Evolutionary conservation across 805 yeast genomes (phyloP), one percentile per base, ranked within the genome.

Genomic region (Saturnispora serradocipensis): DNA sequence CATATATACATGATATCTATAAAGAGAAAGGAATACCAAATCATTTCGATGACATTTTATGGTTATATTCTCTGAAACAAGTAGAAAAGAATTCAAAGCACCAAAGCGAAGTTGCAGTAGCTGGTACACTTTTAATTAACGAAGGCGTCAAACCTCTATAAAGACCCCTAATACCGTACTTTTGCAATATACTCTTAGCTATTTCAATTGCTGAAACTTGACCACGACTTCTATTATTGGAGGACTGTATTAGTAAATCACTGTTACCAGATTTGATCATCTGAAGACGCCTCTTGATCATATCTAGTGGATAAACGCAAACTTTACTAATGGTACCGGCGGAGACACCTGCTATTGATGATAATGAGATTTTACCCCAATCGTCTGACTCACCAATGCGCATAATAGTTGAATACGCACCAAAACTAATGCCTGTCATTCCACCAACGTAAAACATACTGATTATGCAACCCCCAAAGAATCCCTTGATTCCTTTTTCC

Each of bases 271-370:
- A 20, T 7, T 54, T 39, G 8, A 59, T 54, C 67, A 90, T 80
- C 64, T 91, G 97, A 43, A 85, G 67, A 38, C 96, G 71, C 60
- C 88, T 81, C 22, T 97, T 72, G 2, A 90, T 63, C 0, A 95
- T 80, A 64, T 93, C 99, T 43, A 93, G 64, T 0, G 99, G 99
- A 66, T 88, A 93, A 0, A 88, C 82, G 0, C 80, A 56, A 0
- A 81, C 76, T 64, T 93, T 93, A 11, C 95, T 77, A 3, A 80
- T 57, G 0, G 80, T 72, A 0, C 97, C 98, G 0, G 97, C 96
- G 0, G 80, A 47, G 38, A 88, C 70, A 44, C 96, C 85, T 63
- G 91, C 77, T 35, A 77, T 53, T 6, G 82, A 80, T 3, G 77
- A 75, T 5, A 55, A 46, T 18, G 56, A 49, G 22, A 67, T 56